Conservation (phyloP, 78 protist species). For the Dictyostelium intermedium region DNA sequence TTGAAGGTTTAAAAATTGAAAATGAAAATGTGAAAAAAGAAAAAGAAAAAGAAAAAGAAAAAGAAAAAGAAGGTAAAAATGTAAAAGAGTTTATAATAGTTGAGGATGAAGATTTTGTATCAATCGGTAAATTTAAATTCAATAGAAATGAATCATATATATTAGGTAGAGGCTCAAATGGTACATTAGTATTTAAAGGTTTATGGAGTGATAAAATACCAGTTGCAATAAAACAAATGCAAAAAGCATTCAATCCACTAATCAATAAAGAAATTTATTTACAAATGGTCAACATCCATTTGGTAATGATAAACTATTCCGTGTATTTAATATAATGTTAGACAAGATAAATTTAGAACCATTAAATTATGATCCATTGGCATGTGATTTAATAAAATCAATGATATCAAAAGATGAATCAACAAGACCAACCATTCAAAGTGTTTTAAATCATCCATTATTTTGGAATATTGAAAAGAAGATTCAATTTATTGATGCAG, state of each 20-base stretch:
- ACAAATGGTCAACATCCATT: constrained; percentile 66
- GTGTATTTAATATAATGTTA: constrained; percentile 9
- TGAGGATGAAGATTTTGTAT: not conserved
- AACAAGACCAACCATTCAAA: constrained; percentile 1
- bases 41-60: not conserved
- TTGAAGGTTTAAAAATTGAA: not conserved
- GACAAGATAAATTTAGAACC: not conserved
- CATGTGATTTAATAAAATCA: constrained; percentile 14
- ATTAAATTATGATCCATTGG: not conserved
- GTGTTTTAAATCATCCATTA: constrained; percentile 24
- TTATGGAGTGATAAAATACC: constrained; percentile 54
- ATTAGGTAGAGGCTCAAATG: constrained; percentile 64
- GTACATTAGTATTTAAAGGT: constrained; percentile 51
- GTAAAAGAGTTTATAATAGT: not conserved
- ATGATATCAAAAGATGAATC: constrained; percentile 29
- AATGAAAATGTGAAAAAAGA: not conserved
- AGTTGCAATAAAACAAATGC: constrained; percentile 59
- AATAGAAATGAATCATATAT: constrained; percentile 12
- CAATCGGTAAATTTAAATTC: constrained; percentile 48
- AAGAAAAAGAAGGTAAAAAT: no score
- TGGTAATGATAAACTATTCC: constrained; percentile 38
- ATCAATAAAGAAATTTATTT: constrained; percentile 14
- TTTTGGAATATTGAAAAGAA: constrained; percentile 12
- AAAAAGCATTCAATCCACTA: constrained; percentile 22
- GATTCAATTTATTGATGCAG: constrained; percentile 17